A percentile compares a stretch with the other conserved stretches of the same genome.
These are phyloP conservation scores for Cutaneotrichosporon sp. DNA, from an alignment of 1,284 basidiomycete genomes.

Conservation along the genomic window DNA sequence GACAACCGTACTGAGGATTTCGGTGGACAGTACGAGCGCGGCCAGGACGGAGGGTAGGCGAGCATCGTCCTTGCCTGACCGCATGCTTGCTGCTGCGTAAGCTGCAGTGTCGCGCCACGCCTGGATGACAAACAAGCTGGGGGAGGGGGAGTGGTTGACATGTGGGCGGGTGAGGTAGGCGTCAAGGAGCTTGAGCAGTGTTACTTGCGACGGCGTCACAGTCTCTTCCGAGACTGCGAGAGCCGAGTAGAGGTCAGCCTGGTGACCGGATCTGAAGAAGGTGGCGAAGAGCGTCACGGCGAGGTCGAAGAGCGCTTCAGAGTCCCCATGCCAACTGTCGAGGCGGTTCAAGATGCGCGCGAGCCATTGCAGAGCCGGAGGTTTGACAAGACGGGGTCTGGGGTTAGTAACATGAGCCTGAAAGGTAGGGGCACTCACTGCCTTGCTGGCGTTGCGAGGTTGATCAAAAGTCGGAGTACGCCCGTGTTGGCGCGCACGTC, in stretches of 20 bases:
- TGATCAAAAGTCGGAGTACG: conserved; percentile 68
- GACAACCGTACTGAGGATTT: conserved; percentile 52
- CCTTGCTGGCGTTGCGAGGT: conserved; percentile 63
- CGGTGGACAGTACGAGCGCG: conserved; percentile 70
- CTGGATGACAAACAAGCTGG: conserved; percentile 29
- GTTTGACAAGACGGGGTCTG: conserved; percentile 21
- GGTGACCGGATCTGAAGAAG: conserved; percentile 48
- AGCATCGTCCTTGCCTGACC: conserved; percentile 40
- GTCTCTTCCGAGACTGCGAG: conserved; percentile 59
- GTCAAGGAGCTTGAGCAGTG: conserved; percentile 79
- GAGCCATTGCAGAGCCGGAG: conserved; percentile 34
- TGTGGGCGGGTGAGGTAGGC: conserved; percentile 61
- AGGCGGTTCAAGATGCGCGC: conserved; percentile 59
- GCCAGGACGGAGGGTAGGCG: conserved; percentile 64
- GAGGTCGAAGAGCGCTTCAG: conserved; percentile 69
- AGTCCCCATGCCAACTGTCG: conserved; percentile 62
- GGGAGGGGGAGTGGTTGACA: conserved; percentile 7
- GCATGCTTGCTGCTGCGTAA: conserved; percentile 35
- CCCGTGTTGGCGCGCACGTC: conserved; percentile 65
- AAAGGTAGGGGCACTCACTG: conserved; percentile 57
- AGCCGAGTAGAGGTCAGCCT: conserved; percentile 22
- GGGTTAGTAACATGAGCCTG: not conserved
- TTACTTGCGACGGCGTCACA: conserved; percentile 78
- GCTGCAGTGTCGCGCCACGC: conserved; percentile 25
- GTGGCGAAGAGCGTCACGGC: conserved; percentile 60